Base-by-base conservation (phyloP, 768 basidiomycete genomes). In the Lactarius sanguifluus region DNA sequence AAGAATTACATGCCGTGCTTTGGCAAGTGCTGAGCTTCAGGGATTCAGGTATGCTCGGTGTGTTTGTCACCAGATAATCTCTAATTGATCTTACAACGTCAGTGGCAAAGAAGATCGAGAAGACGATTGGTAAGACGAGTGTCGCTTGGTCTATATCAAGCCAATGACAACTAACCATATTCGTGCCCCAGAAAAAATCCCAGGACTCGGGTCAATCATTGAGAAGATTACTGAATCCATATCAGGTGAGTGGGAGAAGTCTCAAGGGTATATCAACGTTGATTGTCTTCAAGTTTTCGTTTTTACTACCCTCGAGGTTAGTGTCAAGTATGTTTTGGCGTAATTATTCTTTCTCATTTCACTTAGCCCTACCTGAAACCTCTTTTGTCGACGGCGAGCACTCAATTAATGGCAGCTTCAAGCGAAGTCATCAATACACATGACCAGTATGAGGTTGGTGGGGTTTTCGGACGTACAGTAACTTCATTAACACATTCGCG, bases 1-100 rank as follows among this genome's bases (percentile, higher is more conserved):
- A 96, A 76, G 93, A 98, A 75, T 71, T 96, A 59, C 92, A 95
- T 75, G 78, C 84, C 1, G 85, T 87, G 3, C 77, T 96, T 25
- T 96, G 94, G 93, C 86, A 92, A 77, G 86, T 96, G 7, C 75
- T 98, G 74, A 86, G 81, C 32, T 96, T 96, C 78, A 82, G 93
- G 59, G 94, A 96, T 77, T 86, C 86, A 6, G 85, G 88, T 87
- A 64, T 13, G 82, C 73, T 8, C 50, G 45, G 38, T 56, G 10
- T 61, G 18, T 13, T 54, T 18, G 41, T 34, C 23, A 43, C 56
- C 68, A 32, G 45, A 67, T 43, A 32, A 40, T 43, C 20, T n/a
- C 32, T 32, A 32, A 23, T 16, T 8, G 12, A 34, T 23, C 30
- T 23, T 45, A 32, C 12, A 40, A 34, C 57, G 23, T 10, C 20